Evolutionary conservation across 768 basidiomycete species (phyloP).

Genomic region (Tylopilus subfusipes): DNA sequence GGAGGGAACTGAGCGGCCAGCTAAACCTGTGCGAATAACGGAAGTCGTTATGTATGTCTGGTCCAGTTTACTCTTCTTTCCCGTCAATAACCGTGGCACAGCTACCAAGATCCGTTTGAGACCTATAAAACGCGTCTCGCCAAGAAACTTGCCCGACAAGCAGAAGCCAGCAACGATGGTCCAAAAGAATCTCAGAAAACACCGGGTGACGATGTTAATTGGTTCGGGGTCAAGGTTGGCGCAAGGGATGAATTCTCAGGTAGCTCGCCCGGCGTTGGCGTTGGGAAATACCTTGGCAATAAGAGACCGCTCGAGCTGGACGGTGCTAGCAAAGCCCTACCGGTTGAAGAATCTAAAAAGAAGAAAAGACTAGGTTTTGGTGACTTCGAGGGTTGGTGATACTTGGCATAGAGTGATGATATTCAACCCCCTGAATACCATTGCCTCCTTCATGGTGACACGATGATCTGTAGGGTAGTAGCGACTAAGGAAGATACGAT

Average conservation of each 20-base stretch:
- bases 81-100: slow-evolving; percentile 28
- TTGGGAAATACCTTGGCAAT: slow-evolving; percentile 77
- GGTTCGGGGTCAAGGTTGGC: slow-evolving; percentile 88
- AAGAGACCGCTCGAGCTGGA: slow-evolving; percentile 43
- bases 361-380: slow-evolving; percentile 86
- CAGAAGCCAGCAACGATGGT: slow-evolving; percentile 29
- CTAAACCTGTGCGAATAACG: slow-evolving; percentile 80
- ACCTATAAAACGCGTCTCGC: slow-evolving; percentile 82
- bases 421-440: neutral
- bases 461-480: slow-evolving; percentile 8
- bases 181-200: slow-evolving; percentile 44
- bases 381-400: slow-evolving; percentile 80
- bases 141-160: slow-evolving; percentile 60
- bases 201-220: slow-evolving; percentile 68
- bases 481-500: neutral
- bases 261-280: slow-evolving; percentile 37
- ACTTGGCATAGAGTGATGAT: neutral
- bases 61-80: neutral
- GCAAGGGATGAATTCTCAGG: slow-evolving; percentile 34
- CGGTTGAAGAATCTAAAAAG: slow-evolving; percentile 60
- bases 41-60: slow-evolving; percentile 77
- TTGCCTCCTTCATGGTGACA: slow-evolving; percentile 10
- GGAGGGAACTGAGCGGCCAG: slow-evolving; percentile 82
- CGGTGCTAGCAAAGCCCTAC: slow-evolving; percentile 12
- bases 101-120: slow-evolving; percentile 94